Percentiles rank a stretch among this genome's conserved stretches.
These are phyloP conservation scores for Pseudohalonectria lignicola DNA, from an alignment of 2,329 filamentous ascomycete genomes.

Conservation along the genomic window DNA sequence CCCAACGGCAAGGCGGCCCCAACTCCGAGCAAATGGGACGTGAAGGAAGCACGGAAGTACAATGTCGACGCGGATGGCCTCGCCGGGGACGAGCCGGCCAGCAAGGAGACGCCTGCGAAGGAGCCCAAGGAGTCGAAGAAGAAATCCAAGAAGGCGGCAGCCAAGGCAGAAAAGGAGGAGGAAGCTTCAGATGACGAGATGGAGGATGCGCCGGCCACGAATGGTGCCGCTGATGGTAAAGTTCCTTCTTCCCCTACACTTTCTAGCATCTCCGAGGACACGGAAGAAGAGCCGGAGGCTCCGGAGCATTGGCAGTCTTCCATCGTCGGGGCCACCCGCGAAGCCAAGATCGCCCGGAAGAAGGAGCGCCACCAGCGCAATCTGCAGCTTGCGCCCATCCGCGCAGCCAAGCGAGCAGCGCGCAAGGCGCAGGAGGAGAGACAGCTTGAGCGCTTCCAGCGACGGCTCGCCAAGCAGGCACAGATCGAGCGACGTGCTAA, in stretches of 20 bases:
- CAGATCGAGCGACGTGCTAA: slow-evolving; percentile 17
- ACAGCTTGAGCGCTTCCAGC: slow-evolving; percentile 21
- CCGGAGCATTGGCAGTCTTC: neutral
- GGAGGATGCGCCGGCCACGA: slow-evolving; percentile 1
- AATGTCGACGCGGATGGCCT: slow-evolving; percentile 89
- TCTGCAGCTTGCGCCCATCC: slow-evolving; percentile 11
- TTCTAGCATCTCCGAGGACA: neutral
- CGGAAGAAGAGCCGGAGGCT: neutral
- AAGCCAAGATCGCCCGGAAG: slow-evolving; percentile 17
- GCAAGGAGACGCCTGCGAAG: slow-evolving; percentile 21
- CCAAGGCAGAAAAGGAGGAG: slow-evolving; percentile 10
- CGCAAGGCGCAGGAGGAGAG: slow-evolving; percentile 17
- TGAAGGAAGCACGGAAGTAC: slow-evolving; percentile 91
- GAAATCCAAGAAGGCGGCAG: slow-evolving; percentile 27
- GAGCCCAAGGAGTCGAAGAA: slow-evolving; percentile 17
- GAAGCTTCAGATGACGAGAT: slow-evolving; percentile 5
- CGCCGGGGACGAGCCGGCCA: slow-evolving; percentile 51
- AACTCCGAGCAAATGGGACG: slow-evolving; percentile 68
- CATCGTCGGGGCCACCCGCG: slow-evolving; percentile 5
- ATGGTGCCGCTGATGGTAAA: slow-evolving; percentile 6
- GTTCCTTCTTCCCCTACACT: slow-evolving; percentile 2
- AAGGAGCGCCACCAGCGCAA: slow-evolving; percentile 14
- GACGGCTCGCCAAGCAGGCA: slow-evolving; percentile 28
- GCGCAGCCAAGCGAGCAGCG: slow-evolving; percentile 8
- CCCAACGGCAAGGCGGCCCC: slow-evolving; percentile 55